These are phyloP conservation scores for Pleurotus pulmonarius DNA, from an alignment of 768 basidiomycete genomes.

Conservation along the genomic window DNA sequence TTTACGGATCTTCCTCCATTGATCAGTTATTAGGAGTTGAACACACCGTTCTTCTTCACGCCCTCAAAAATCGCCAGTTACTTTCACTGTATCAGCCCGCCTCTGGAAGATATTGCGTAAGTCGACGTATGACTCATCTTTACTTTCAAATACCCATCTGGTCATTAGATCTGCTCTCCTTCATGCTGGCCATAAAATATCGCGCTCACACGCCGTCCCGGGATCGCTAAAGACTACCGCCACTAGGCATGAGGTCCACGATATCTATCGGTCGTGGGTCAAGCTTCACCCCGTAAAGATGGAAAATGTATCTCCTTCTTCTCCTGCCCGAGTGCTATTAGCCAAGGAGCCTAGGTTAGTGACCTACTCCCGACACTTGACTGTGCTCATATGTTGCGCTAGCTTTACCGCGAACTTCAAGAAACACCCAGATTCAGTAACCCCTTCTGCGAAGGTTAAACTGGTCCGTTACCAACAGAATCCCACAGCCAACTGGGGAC, in stretches of 20 bases:
- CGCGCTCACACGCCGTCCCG: constrained; percentile 85
- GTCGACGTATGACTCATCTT: constrained; percentile 22
- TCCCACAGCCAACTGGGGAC: constrained; percentile 92
- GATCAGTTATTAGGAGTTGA: constrained; percentile 55
- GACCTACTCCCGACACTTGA: neutral
- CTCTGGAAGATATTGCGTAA: constrained; percentile 72
- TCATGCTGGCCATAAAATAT: constrained; percentile 78
- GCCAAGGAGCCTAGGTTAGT: constrained; percentile 64
- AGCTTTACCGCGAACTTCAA: constrained; percentile 73
- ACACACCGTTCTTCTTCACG: constrained; percentile 83
- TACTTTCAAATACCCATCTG: neutral
- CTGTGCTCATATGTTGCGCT: constrained; percentile 9
- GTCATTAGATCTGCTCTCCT: constrained; percentile 77
- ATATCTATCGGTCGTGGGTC: constrained; percentile 83
- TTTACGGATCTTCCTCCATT: neutral
- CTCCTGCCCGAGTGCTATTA: constrained; percentile 70
- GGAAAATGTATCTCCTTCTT: constrained; percentile 73
- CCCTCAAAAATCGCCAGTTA: constrained; percentile 73
- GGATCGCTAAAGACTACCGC: constrained; percentile 94
- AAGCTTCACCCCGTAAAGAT: constrained; percentile 78
- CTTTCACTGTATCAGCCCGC: constrained; percentile 79
- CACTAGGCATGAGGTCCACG: constrained; percentile 64
- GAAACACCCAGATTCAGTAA: constrained; percentile 63
- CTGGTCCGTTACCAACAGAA: constrained; percentile 89
- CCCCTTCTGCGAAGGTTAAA: constrained; percentile 61